Evolutionary conservation across 163 green algal genomes (phyloP), one percentile per base, ranked within the genome.

Genomic region (Prototheca cutis): DNA sequence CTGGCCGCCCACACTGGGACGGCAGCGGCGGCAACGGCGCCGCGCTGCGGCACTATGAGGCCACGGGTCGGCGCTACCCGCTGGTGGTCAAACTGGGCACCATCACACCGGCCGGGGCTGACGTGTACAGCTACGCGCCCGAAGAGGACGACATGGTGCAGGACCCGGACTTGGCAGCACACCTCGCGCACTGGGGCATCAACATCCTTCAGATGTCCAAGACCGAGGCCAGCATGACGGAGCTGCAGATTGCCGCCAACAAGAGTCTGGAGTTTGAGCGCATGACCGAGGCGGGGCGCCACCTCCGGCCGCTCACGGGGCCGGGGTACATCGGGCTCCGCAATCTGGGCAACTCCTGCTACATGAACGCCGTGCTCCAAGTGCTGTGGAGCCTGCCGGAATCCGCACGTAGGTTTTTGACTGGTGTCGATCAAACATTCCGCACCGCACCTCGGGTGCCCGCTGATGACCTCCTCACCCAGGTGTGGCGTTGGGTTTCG

Each of bases 291-390:
- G 65, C 75, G 21, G 90, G 90, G 27, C 10, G 45, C 3, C 29
- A 30, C 17, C 34, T 60, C 7, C 36, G 13, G 17, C 13, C 13
- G 36, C 36, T 0, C 36, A 45, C 36, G 17, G 13, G 0, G 21
- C 57, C 54, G 62, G 77, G 73, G n/a, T 78, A 81, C 51, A 83
- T 94, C 4, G 93, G 93, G 10, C 75, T 99, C 23, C 83, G 82
- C 47, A 99, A 99, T 71, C 74, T 98, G 56, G 93, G 93, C 56
- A 99, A 99, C 82, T 89, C 72, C 66, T 98, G 93, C 80, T 99
- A 99, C 83, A 90, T 99, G 83, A 95, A 93, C 69, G 91, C 80
- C 58, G 80, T 97, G 47, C 66, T 98, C 70, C 80, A 95, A 72
- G 55, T 87, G 59, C 62, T 94, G 51, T 87, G 78, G 72, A 73